Base-by-base conservation (phyloP, 1,139 yeast species). In the Geotrichum restrictum region DNA sequence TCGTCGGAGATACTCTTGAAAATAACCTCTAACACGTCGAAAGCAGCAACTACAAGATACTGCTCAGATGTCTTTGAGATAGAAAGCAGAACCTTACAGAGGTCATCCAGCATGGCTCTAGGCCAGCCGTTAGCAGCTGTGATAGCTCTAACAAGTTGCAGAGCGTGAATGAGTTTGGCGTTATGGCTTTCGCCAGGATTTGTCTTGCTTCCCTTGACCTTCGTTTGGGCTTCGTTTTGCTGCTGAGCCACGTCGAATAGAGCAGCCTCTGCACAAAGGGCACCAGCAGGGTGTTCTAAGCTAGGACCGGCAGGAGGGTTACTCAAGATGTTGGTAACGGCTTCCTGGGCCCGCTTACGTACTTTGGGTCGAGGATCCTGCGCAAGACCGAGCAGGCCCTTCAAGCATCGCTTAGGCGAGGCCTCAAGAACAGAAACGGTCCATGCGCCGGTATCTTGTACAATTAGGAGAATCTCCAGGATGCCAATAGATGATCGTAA, bases 331-430 rank as follows among this genome's bases (percentile, higher is more conserved):
- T 74, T 76, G 46, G 77, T 71, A 19, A 93, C 76, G 1, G 97
- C 87, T 55, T 93, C 98, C 62, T 85, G 87, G 1, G 98, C 96
- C 74, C 97, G 82, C 79, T 87, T 88, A 69, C 99, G 82, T 11
- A 94, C 95, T 65, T 94, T 94, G 33, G 99, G 98, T 67, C 98
- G 80, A 43, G 88, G 84, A 68, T 94, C 98, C 51, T 87, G 72
- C 0, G 93, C 80, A 58, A 89, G 76, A 63, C 88, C 91, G 57
- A 93, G 72, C 56, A 94, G 71, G 37, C 95, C 97, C 46, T 81
- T 78, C 57, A 91, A 72, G 24, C 94, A 96, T 72, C 95, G 81
- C 64, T 79, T 80, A 31, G 97, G 95, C 29, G 93, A 83, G 59
- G 87, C 75, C 50, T 78, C 78, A 7, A 65, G 57, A 3, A 64